Evolutionary conservation across 2,329 filamentous ascomycete species (phyloP).

Genomic region (Curvularia verruculosa): DNA sequence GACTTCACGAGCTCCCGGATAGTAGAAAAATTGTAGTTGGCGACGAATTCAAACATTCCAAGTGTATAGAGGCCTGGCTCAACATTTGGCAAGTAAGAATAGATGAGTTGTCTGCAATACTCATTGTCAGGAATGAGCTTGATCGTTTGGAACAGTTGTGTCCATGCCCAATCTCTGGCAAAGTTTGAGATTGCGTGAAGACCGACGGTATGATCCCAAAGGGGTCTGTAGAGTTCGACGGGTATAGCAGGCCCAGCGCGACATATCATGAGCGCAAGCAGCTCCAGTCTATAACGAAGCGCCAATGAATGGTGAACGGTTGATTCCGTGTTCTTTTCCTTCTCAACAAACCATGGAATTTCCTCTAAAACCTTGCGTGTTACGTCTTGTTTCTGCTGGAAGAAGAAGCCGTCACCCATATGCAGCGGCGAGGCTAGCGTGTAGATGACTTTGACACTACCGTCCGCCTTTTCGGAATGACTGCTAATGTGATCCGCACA

Average conservation of each 20-base stretch:
- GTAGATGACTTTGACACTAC: conserved; percentile 70
- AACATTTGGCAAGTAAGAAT: conserved; percentile 63
- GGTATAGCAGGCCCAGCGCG: conserved; percentile 68
- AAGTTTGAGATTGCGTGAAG: conserved; percentile 62
- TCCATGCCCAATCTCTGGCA: conserved; percentile 73
- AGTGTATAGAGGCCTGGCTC: conserved; percentile 64
- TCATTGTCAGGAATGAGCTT: conserved; percentile 31
- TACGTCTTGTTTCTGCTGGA: conserved; percentile 35
- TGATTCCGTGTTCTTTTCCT: conserved; percentile 23
- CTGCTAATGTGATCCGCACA: conserved; percentile 72
- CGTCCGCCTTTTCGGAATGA: conserved; percentile 68
- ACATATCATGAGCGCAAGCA: conserved; percentile 64
- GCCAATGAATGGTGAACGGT: conserved; percentile 24
- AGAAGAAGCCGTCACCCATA: conserved; percentile 28
- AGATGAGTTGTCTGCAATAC: conserved; percentile 42
- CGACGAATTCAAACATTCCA: conserved; percentile 68
- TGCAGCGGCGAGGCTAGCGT: conserved; percentile 31
- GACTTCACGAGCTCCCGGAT: conserved; percentile 23
- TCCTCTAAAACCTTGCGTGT: conserved; percentile 48
- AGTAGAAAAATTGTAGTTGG: conserved; percentile 47
- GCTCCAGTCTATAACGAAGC: conserved; percentile 55
- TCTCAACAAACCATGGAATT: conserved; percentile 43
- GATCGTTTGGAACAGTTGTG: conserved; percentile 32
- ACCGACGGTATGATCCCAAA: conserved; percentile 79
- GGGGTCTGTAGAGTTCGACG: conserved; percentile 63